Evolutionary conservation across 805 yeast species (phyloP).

Genomic region (Metschnikowia bowlesiae): DNA sequence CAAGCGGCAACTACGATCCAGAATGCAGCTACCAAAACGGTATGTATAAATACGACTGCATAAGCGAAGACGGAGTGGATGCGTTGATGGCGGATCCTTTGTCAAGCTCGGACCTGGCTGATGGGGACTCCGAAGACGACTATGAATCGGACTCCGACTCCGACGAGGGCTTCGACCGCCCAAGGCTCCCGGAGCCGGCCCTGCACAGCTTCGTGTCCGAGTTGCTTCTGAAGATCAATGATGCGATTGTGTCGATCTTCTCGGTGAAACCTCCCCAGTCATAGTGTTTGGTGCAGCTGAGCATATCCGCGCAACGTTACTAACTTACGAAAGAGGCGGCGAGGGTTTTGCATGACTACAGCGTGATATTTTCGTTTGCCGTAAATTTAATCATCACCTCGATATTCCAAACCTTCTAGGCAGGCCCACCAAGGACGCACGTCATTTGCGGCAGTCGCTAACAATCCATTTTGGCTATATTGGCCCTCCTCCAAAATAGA

Average conservation of each 20-base stretch:
- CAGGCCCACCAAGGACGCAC: neutral
- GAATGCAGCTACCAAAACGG: slow-evolving; percentile 31
- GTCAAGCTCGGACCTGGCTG: neutral
- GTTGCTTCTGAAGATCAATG: neutral
- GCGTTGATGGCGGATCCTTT: neutral
- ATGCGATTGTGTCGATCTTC: neutral
- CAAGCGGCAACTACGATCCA: slow-evolving; percentile 15
- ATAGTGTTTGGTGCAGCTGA: neutral
- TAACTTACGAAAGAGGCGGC: slow-evolving; percentile 10
- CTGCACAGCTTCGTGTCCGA: neutral
- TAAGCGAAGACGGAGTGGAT: slow-evolving; percentile 7
- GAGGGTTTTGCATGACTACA: slow-evolving; percentile 4
- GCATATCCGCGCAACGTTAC: slow-evolving; percentile 3
- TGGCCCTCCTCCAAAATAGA: slow-evolving; percentile 9
- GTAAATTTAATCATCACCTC: slow-evolving; percentile 3
- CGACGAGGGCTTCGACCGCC: neutral
- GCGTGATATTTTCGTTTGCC: slow-evolving; percentile 5
- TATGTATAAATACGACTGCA: slow-evolving; percentile 35
- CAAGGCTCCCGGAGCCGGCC: neutral
- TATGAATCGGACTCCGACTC: neutral
- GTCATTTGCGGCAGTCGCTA: neutral
- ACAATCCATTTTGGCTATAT: neutral
- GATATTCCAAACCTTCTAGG: neutral
- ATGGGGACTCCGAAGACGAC: neutral
- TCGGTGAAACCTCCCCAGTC: neutral